Conservation (phyloP, 768 basidiomycete species). For the Russula foetens region DNA sequence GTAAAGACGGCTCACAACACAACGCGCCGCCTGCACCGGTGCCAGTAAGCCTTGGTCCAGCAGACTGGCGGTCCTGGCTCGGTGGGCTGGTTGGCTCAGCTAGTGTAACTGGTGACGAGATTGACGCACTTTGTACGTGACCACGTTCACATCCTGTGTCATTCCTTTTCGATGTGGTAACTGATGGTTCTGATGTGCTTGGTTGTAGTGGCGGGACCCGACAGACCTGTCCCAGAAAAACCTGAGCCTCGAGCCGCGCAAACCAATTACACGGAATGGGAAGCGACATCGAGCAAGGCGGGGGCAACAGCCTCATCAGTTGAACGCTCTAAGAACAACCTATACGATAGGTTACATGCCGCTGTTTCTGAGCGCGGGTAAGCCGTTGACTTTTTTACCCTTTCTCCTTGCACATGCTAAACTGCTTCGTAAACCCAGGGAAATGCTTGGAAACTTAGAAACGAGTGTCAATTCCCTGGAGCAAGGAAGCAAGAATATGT, state of each 20-base stretch:
- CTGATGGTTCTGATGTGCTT: not conserved
- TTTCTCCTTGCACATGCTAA: not conserved
- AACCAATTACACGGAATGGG: slow-evolving; percentile 8
- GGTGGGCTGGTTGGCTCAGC: slow-evolving; percentile 35
- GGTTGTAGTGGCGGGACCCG: slow-evolving; percentile 52
- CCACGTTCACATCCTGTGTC: not conserved
- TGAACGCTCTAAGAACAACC: slow-evolving; percentile 20
- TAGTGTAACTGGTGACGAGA: slow-evolving; percentile 46
- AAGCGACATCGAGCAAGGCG: slow-evolving; percentile 11
- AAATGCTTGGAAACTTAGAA: slow-evolving; percentile 53
- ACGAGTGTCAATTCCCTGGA: slow-evolving; percentile 57
- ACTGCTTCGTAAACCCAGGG: slow-evolving; percentile 30
- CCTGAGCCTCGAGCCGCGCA: slow-evolving; percentile 12
- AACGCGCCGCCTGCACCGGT: slow-evolving; percentile 49
- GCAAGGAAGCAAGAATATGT: slow-evolving; percentile 58
- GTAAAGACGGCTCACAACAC: slow-evolving; percentile 24
- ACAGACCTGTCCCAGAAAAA: slow-evolving; percentile 44
- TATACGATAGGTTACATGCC: slow-evolving; percentile 31
- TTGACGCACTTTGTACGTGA: slow-evolving; percentile 50
- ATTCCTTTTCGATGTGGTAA: not conserved
- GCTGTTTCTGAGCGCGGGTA: slow-evolving; percentile 61
- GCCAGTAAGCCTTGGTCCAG: slow-evolving; percentile 50
- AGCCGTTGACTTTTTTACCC: slow-evolving; percentile 15
- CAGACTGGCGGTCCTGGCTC: slow-evolving; percentile 40
- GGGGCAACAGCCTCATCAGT: slow-evolving; percentile 19